These are phyloP conservation scores for Fusarium paranaense DNA, from an alignment of 2,329 filamentous ascomycete genomes.

Conservation along the genomic window DNA sequence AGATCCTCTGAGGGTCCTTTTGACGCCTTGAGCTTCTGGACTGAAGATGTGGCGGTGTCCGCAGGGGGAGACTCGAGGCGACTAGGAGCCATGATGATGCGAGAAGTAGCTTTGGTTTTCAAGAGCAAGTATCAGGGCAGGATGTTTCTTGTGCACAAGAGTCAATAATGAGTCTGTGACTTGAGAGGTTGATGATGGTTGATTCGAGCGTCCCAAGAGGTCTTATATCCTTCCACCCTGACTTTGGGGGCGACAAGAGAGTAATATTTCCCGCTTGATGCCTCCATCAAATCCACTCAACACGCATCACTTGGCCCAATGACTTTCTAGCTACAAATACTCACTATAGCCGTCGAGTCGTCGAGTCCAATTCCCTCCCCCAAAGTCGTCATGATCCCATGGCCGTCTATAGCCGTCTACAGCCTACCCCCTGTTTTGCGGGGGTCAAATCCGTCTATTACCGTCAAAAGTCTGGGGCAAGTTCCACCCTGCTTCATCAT, in stretches of 20 bases:
- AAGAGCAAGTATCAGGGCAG: not conserved
- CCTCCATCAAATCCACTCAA: not conserved
- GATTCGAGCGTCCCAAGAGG: not conserved
- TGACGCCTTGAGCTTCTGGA: not conserved
- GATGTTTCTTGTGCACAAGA: not conserved
- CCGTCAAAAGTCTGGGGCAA: conserved; percentile 12
- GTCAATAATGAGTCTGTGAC: not conserved
- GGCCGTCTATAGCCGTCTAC: conserved; percentile 24
- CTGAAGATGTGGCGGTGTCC: not conserved
- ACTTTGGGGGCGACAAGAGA: not conserved
- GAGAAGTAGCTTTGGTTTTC: not conserved
- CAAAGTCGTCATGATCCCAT: not conserved
- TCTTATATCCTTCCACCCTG: not conserved
- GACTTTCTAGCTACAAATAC: not conserved
- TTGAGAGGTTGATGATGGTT: not conserved
- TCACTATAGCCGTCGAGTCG: not conserved
- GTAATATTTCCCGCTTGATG: not conserved
- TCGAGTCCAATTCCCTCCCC: not conserved
- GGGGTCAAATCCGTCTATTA: not conserved
- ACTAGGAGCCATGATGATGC: not conserved
- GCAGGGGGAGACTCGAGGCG: not conserved
- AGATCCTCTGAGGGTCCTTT: not conserved
- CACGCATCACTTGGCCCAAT: not conserved
- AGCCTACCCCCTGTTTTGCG: not conserved
- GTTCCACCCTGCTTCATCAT: not conserved